Conservation (phyloP, 2,329 filamentous ascomycete species). For the Cladophialophora carrionii region DNA sequence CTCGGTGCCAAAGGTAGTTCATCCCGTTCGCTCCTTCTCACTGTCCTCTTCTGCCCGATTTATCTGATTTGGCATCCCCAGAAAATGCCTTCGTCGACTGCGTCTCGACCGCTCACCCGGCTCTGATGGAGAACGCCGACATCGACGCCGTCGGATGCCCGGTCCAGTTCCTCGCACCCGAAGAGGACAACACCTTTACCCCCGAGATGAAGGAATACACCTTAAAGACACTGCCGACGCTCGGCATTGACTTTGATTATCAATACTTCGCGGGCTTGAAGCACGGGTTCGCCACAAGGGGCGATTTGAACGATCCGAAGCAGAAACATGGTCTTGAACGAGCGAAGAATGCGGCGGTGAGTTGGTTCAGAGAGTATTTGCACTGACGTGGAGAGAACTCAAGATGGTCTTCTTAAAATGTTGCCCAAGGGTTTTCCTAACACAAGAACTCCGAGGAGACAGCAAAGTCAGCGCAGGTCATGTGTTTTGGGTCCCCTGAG, state of each 20-base stretch:
- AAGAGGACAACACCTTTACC: slow-evolving; percentile 51
- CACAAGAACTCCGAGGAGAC: not conserved
- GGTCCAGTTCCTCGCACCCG: slow-evolving; percentile 57
- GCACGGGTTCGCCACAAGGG: slow-evolving; percentile 54
- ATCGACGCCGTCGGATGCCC: slow-evolving; percentile 54
- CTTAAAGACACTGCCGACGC: slow-evolving; percentile 46
- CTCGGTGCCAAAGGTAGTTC: slow-evolving; percentile 45
- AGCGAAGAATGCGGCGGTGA: slow-evolving; percentile 54
- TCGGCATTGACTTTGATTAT: slow-evolving; percentile 54
- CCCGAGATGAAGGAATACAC: slow-evolving; percentile 53
- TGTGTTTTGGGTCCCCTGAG: not conserved
- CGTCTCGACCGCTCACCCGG: slow-evolving; percentile 53
- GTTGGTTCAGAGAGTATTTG: slow-evolving; percentile 46
- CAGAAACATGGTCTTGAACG: slow-evolving; percentile 53
- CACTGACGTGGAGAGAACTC: not conserved
- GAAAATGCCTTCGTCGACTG: slow-evolving; percentile 51
- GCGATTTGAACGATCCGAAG: slow-evolving; percentile 45
- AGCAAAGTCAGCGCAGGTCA: not conserved
- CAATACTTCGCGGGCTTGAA: slow-evolving; percentile 55
- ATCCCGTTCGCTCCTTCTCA: too few relatives aligned
- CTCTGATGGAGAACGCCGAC: slow-evolving; percentile 50
- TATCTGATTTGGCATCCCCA: not conserved
- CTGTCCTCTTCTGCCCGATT: not conserved
- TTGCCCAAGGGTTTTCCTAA: not conserved
- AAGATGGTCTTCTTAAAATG: not conserved